These are phyloP conservation scores for Xylaria arbuscula DNA, from an alignment of 2,329 filamentous ascomycete species.

Conservation along the genomic window DNA sequence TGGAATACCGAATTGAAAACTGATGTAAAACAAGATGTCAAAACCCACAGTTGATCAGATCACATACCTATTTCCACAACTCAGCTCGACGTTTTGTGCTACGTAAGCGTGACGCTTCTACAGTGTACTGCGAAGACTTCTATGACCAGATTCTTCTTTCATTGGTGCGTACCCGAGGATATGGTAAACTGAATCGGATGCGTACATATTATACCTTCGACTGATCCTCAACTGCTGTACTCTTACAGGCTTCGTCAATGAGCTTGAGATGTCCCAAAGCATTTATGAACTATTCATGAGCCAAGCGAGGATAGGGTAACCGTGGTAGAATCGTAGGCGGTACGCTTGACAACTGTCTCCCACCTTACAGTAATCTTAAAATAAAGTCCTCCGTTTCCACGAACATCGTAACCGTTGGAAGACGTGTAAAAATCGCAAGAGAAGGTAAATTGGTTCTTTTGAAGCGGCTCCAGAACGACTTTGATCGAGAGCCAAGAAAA, in stretches of 20 bases:
- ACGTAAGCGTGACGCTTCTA: neutral
- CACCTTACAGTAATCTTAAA: neutral
- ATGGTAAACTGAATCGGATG: neutral
- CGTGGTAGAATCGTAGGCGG: neutral
- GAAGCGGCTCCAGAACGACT: neutral
- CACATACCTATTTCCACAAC: neutral
- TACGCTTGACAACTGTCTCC: neutral
- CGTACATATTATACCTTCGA: neutral
- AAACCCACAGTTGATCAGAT: neutral
- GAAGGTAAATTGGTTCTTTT: slow-evolving; percentile 9
- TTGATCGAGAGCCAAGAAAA: neutral
- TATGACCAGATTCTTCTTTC: too few species aligned
- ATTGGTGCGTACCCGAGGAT: neutral
- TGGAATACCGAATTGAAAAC: too few species aligned
- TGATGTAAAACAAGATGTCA: neutral
- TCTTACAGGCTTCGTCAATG: neutral
- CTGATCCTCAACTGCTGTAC: neutral
- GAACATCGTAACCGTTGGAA: neutral
- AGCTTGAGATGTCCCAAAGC: neutral
- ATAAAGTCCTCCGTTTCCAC: neutral
- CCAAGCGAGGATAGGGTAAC: too few species aligned
- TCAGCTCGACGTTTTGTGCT: neutral
- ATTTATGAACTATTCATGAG: neutral
- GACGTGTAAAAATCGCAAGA: neutral
- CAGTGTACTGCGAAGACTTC: neutral